Evolutionary conservation across 768 basidiomycete species (phyloP), one percentile per base, ranked within the genome.

Genomic region (Calocybe gangraenosa): DNA sequence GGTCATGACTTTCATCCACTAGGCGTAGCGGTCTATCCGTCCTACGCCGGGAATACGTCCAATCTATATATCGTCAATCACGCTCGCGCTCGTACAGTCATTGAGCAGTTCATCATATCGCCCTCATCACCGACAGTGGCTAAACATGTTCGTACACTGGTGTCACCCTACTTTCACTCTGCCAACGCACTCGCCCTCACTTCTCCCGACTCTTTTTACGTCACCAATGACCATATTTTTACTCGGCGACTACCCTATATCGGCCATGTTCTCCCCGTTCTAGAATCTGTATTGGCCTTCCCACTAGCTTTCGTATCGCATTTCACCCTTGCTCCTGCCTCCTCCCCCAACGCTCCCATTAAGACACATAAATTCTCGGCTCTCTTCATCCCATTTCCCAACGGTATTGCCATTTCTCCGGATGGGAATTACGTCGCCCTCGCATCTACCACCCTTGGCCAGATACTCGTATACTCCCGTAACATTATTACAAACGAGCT

Each of bases 41-140:
- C 79, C 0, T 58, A 63, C 49, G 55, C 60, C 7, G 72, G 75
- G 2, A 68, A 73, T 38, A 38, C 66, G 3, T 82, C 81, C 38
- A 75, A 75, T 52, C 66, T 87, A 38, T 85, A 82, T 61, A 67
- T 80, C 37, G 66, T 85, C 54, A 89, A 88, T 64, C 87, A 88
- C 59, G 82, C 79, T 1, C 75, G 78, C 14, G 51, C 68, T 30
- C 61, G 67, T 20, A 81, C 83, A 18, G 75, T 79, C 42, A 75
- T 88, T 44, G 87, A 89, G 60, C 79, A 87, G 34, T 87, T 89
- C 55, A 45, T 61, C 1, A 56, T 89, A 18, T 63, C 73, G 20
- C 79, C 79, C 0, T 57, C 64, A 3, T 49, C 52, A 0, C 73
- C 70, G 0, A 64, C 63, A 3, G 58, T 64, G 15, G 82, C 81